Conservation (phyloP, 345 rosid genomes). For the Eucalyptus cloeziana region DNA sequence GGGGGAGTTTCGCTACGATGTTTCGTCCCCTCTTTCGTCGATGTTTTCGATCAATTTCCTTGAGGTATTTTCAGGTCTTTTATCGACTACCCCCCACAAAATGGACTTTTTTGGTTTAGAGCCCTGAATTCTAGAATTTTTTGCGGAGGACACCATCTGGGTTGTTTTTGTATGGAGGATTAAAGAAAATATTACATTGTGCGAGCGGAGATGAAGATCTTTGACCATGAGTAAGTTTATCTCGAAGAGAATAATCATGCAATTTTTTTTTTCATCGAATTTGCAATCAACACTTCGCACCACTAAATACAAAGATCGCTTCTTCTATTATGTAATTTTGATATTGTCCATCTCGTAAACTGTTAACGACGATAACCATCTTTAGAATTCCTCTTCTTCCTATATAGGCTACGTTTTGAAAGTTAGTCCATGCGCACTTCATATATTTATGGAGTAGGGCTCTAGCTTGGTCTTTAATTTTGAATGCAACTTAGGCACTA, state of each 20-base stretch:
- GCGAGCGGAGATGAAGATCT: too few relatives aligned
- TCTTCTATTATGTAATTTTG: not conserved
- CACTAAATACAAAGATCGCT: not conserved
- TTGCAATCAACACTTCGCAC: not conserved
- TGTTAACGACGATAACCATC: not conserved
- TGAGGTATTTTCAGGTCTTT: not conserved
- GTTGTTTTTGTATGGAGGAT: not conserved
- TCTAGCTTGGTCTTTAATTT: not conserved
- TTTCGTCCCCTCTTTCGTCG: not conserved
- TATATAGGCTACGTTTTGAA: not conserved
- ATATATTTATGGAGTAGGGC: not conserved
- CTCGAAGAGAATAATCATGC: too few relatives aligned
- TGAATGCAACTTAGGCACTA: not conserved
- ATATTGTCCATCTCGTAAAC: accelerated
- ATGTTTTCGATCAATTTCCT: not conserved
- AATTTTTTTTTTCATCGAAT: accelerated
- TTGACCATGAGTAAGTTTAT: too few relatives aligned
- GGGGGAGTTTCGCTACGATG: not conserved
- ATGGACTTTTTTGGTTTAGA: not conserved
- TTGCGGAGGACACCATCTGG: not conserved
- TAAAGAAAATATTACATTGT: too few relatives aligned
- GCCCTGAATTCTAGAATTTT: not conserved
- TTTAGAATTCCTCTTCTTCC: not conserved
- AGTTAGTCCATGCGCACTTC: not conserved
- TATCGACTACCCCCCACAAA: not conserved